A percentile compares a stretch with the other conserved stretches of the same genome.
These are phyloP conservation scores for Pichia sp. DNA, from an alignment of 1,139 yeast genomes.

Conservation along the genomic window DNA sequence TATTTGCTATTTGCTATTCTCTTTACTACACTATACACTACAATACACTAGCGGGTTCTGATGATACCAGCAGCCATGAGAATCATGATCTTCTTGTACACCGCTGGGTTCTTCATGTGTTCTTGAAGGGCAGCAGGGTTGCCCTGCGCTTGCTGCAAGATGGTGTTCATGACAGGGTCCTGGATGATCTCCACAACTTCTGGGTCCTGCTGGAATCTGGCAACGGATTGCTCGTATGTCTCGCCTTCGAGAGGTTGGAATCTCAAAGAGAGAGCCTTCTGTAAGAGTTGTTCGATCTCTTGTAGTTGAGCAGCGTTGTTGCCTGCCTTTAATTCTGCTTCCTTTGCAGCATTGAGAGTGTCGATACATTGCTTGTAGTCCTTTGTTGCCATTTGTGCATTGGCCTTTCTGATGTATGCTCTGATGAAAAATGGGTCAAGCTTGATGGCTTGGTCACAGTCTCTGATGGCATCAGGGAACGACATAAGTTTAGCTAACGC, in stretches of 20 bases:
- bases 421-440: slow-evolving; percentile 84
- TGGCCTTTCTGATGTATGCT: slow-evolving; percentile 96
- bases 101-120: slow-evolving; percentile 96
- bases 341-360: slow-evolving; percentile 78
- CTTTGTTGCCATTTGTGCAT: slow-evolving; percentile 85
- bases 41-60: slow-evolving; percentile 57
- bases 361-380: slow-evolving; percentile 80
- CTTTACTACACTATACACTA: too few species aligned
- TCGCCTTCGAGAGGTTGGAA: slow-evolving; percentile 79
- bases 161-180: slow-evolving; percentile 97
- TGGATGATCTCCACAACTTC: slow-evolving; percentile 86
- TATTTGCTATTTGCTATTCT: too few species aligned
- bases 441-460: slow-evolving; percentile 84
- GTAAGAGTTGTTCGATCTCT: slow-evolving; percentile 80
- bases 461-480: slow-evolving; percentile 93
- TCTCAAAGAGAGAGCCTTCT: slow-evolving; percentile 72
- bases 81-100: slow-evolving; percentile 79
- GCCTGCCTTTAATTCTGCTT: slow-evolving; percentile 48
- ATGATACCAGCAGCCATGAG: slow-evolving; percentile 96
- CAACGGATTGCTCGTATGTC: slow-evolving; percentile 91
- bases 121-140: slow-evolving; percentile 97
- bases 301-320: slow-evolving; percentile 28
- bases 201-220: slow-evolving; percentile 87
- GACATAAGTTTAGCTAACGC: slow-evolving; percentile 91
- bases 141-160: slow-evolving; percentile 87